Evolutionary conservation across 2,329 filamentous ascomycete species (phyloP).

Genomic region (Claviceps humidiphila): DNA sequence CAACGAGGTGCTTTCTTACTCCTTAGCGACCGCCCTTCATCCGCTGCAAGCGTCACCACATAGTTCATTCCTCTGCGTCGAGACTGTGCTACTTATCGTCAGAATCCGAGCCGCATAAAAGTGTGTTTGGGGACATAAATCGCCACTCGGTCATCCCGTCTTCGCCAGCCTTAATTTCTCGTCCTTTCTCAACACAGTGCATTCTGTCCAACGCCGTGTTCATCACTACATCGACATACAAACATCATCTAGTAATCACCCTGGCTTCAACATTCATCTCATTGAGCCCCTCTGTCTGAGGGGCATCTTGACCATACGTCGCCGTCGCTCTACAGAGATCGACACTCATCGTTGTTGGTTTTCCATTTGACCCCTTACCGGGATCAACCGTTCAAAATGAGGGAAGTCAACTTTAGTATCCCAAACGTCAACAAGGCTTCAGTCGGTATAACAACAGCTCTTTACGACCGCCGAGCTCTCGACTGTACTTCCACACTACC

Average conservation of each 20-base stretch:
- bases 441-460: constrained; percentile 92
- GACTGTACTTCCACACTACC: constrained; percentile 97
- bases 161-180: neutral
- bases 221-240: neutral
- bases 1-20: constrained; percentile 4
- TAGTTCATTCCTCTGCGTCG: neutral
- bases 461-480: constrained; percentile 93
- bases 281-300: constrained; percentile 7
- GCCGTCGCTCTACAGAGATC: neutral
- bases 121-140: constrained; percentile 5
- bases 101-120: neutral
- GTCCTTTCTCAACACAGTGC: neutral
- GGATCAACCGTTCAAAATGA: constrained; percentile 52
- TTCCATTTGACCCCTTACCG: constrained; percentile 1
- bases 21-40: constrained; percentile 3
- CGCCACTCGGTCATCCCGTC: constrained; percentile 7
- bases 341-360: neutral
- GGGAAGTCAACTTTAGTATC: constrained; percentile 99
- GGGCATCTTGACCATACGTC: constrained; percentile 4
- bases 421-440: constrained; percentile 99
- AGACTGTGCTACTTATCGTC: neutral
- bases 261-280: constrained; percentile 3
- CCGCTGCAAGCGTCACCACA: constrained; percentile 5
- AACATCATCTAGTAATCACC: neutral
- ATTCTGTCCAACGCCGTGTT: neutral